These are phyloP conservation scores for Periconia digitata DNA, from an alignment of 2,329 filamentous ascomycete species.

Conservation along the genomic window DNA sequence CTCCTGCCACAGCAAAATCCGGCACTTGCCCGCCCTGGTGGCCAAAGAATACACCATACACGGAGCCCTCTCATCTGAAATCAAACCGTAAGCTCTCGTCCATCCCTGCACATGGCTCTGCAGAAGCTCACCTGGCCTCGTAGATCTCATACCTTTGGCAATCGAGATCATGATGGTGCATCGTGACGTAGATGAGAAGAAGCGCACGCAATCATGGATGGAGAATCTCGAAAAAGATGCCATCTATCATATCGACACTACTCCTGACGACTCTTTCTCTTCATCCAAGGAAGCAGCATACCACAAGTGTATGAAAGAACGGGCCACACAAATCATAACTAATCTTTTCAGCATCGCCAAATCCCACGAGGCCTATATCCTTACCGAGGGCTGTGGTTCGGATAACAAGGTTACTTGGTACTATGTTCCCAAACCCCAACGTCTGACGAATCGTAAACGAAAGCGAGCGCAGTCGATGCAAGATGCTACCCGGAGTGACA, in stretches of 20 bases:
- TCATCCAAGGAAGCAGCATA: constrained; percentile 25
- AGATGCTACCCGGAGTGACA: no score
- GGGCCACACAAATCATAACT: constrained; percentile 28
- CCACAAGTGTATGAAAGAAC: constrained; percentile 28
- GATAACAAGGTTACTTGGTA: constrained; percentile 15
- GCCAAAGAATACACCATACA: constrained; percentile 29
- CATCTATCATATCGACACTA: constrained; percentile 20
- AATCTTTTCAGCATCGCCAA: constrained; percentile 33
- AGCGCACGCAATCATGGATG: constrained; percentile 29
- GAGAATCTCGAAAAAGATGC: constrained; percentile 24
- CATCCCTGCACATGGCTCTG: not conserved
- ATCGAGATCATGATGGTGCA: constrained; percentile 35
- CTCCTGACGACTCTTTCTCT: constrained; percentile 26
- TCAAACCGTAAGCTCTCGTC: constrained; percentile 20
- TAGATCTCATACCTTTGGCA: constrained; percentile 29
- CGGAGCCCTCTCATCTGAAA: constrained; percentile 37
- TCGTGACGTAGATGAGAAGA: constrained; percentile 20
- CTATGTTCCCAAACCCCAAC: no score
- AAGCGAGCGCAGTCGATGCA: no score
- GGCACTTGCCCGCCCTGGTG: constrained; percentile 28
- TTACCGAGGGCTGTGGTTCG: constrained; percentile 24
- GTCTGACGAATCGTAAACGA: no score
- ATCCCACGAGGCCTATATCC: constrained; percentile 31
- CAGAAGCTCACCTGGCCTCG: constrained; percentile 7
- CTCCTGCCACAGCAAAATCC: constrained; percentile 7